Conservation (phyloP, 192 early-diverging fungal species). For the Umbelopsis vinacea region DNA sequence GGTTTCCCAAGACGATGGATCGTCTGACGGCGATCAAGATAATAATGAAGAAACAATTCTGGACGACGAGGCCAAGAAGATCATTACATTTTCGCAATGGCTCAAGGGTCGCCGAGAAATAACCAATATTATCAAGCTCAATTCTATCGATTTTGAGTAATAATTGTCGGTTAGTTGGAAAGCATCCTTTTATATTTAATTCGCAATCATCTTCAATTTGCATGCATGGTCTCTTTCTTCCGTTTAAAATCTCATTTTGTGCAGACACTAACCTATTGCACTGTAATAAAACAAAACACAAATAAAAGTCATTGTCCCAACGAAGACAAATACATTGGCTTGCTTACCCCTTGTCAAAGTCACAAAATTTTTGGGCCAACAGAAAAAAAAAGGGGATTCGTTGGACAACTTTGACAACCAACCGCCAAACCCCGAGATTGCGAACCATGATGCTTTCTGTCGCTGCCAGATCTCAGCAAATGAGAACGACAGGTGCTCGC, state of each 20-base stretch:
- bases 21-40: background rate
- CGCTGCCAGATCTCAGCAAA: background rate
- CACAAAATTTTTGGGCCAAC: slow-evolving; percentile 3
- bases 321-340: too few species aligned
- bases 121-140: slow-evolving; percentile 49
- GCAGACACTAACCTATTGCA: background rate
- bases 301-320: background rate
- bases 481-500: background rate
- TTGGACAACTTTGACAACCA: too few species aligned
- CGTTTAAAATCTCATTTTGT: background rate
- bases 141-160: slow-evolving; percentile 32
- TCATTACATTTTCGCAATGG: slow-evolving; percentile 55
- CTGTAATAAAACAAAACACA: background rate
- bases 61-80: slow-evolving; percentile 34
- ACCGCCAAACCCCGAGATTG: background rate
- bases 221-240: background rate
- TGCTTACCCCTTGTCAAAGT: too few species aligned
- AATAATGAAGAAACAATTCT: slow-evolving; percentile 24
- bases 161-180: background rate
- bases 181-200: too few species aligned
- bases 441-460: background rate
- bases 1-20: slow-evolving; percentile 25
- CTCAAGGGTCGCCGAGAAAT: slow-evolving; percentile 62
- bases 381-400: slow-evolving; percentile 9
- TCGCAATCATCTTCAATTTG: background rate